Evolutionary conservation across 116 monocot genomes (phyloP).

Genomic region (Phalaenopsis hybrid): DNA sequence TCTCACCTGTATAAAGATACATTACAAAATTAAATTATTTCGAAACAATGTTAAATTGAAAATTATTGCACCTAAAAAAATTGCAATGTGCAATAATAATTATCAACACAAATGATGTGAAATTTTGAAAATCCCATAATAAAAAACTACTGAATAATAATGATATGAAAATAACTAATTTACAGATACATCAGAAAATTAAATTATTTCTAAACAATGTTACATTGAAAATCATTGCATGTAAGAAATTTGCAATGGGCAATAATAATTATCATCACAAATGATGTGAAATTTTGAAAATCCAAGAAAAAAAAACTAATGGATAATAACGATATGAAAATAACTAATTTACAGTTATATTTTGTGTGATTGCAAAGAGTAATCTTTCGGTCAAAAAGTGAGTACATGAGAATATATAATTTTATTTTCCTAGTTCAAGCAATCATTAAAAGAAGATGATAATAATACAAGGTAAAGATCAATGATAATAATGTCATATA

Average conservation of each 20-base stretch:
- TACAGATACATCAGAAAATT: not conserved
- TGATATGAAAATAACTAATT: not conserved
- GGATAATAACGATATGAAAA: not conserved
- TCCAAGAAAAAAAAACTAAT: not conserved
- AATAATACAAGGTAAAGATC: not conserved
- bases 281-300: not conserved
- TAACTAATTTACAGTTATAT: not conserved
- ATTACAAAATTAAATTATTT: not conserved
- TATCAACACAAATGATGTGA: not conserved
- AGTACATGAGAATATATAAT: not conserved
- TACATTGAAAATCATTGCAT: not conserved
- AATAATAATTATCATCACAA: not conserved
- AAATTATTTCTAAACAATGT: not conserved
- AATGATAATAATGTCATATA: not conserved
- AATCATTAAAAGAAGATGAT: not conserved
- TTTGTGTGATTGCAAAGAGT: not conserved
- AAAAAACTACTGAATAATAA: not conserved
- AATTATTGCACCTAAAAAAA: not conserved
- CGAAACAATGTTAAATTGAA: not conserved
- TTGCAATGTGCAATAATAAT: not conserved
- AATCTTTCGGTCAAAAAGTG: not conserved
- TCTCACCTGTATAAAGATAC: conserved; percentile 34
- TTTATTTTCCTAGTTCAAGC: not conserved
- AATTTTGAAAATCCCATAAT: not conserved
- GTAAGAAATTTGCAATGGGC: not conserved